Base-by-base conservation (phyloP, 345 rosid species). In the Passiflora organensis region DNA sequence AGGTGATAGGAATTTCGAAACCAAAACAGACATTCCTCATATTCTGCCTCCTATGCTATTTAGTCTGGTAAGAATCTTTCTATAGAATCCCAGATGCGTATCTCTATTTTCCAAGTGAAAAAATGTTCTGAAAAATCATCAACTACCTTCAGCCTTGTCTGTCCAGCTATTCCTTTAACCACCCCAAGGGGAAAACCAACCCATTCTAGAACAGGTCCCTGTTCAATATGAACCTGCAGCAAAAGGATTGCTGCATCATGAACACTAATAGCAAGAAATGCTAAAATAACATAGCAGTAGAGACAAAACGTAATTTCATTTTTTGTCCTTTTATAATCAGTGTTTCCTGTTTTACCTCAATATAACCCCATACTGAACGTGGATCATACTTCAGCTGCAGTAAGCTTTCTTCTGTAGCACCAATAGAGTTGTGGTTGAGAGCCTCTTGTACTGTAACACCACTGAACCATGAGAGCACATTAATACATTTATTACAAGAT, bases 151-250 rank as follows among this genome's bases (percentile, higher is more conserved):
- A 88, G 65, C 65, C 98, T 63, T 44, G 98, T 82, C 78, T 88
- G 98, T 54, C 98, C 98, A 59, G 95, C 94, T 25, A 91, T 86
- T 54, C 98, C 96, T 76, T 84, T 82, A 10, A 91, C 98, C 55
- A 88, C 87, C 51, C 94, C 95, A 37, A 91, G 72, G 47, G 98
- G 98, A 69, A 79, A 80, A 62, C 98, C 98, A 53, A 63, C 64
- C 84, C 84, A 86, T 73, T 91, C 96, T 41, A 91, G 81, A 6
- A 88, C 93, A 38, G 96, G 99, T 60, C 99, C 99, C 86, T 91
- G 96, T 66, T 91, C 99, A 34, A 91, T 91, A 61, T 91, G 99
- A 82, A 88, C 80, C 98, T 91, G 66, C 54, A 65, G 15, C 24
- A n/a, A n/a, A n/a, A 64, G 38, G 41, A 39, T 45, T 41, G 42